Conservation (phyloP, 2,329 filamentous ascomycete species). For the Metarhizium album region DNA sequence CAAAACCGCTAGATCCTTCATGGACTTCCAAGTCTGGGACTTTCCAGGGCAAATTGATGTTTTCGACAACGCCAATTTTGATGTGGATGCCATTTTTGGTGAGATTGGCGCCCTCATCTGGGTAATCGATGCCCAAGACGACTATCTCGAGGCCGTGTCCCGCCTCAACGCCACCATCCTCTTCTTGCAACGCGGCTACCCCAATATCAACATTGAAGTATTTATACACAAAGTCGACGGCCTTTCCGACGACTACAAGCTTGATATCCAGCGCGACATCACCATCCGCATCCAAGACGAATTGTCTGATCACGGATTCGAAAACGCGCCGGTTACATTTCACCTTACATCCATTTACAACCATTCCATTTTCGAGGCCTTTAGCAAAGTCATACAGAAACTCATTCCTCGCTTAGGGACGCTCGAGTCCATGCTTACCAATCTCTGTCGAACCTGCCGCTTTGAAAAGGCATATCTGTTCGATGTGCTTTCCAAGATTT, state of each 20-base stretch:
- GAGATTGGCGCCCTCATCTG: constrained; percentile 92
- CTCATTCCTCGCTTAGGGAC: constrained; percentile 88
- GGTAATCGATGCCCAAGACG: constrained; percentile 97
- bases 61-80: constrained; percentile 79
- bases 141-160: constrained; percentile 85
- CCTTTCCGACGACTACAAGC: constrained; percentile 91
- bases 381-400: constrained; percentile 97
- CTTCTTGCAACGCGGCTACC: constrained; percentile 77
- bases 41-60: constrained; percentile 88
- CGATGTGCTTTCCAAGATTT: constrained; percentile 95
- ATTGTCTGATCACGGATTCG: constrained; percentile 82
- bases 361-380: constrained; percentile 95
- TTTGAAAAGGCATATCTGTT: constrained; percentile 99
- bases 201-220: constrained; percentile 92
- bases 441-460: constrained; percentile 81
- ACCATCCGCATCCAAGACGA: constrained; percentile 95
- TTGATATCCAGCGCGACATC: constrained; percentile 93
- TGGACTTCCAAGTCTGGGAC: constrained; percentile 99
- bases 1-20: constrained; percentile 63
- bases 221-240: constrained; percentile 99
- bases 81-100: constrained; percentile 87
- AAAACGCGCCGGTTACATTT: constrained; percentile 88
- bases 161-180: constrained; percentile 83
- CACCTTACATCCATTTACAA: constrained; percentile 98
- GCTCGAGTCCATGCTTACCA: constrained; percentile 87